phyloP scores from a whole-genome alignment of 1,284 basidiomycete species.

The Vanrija pseudolonga region DNA sequence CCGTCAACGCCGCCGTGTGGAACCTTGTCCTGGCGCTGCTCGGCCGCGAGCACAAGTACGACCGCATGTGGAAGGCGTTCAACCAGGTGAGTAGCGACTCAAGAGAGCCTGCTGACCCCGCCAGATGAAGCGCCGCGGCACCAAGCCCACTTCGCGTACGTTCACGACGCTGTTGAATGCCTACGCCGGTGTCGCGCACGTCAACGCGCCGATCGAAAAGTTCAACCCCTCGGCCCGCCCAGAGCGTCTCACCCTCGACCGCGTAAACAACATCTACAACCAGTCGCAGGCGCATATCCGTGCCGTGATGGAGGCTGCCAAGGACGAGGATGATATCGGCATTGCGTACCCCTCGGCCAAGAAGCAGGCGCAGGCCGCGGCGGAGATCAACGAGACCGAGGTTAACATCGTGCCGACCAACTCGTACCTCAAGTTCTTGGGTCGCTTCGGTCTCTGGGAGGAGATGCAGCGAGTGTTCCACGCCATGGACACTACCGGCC shows the following conservation, averaged over 20 bases:
- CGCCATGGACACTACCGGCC: slow-evolving; percentile 30
- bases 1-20: slow-evolving; percentile 41
- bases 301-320: not conserved
- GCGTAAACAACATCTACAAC: slow-evolving; percentile 37
- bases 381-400: slow-evolving; percentile 10
- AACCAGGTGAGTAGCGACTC: slow-evolving; percentile 36
- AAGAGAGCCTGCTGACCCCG: not conserved
- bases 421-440: slow-evolving; percentile 45
- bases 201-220: not conserved
- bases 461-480: slow-evolving; percentile 41
- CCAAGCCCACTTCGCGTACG: slow-evolving; percentile 37
- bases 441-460: slow-evolving; percentile 31
- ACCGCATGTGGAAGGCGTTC: slow-evolving; percentile 38
- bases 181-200: slow-evolving; percentile 33
- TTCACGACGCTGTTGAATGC: slow-evolving; percentile 44
- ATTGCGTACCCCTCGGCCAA: not conserved
- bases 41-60: slow-evolving; percentile 34
- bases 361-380: not conserved
- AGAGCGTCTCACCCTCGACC: slow-evolving; percentile 28
- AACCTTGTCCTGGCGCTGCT: slow-evolving; percentile 38
- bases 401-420: slow-evolving; percentile 35
- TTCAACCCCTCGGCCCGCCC: slow-evolving; percentile 14
- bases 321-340: slow-evolving; percentile 3
- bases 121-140: slow-evolving; percentile 49
- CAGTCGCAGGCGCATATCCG: slow-evolving; percentile 34